Percentiles rank a stretch among this genome's conserved stretches.
Conservation (phyloP, 192 early-diverging fungal genomes). For the Entomortierella parvispora region DNA sequence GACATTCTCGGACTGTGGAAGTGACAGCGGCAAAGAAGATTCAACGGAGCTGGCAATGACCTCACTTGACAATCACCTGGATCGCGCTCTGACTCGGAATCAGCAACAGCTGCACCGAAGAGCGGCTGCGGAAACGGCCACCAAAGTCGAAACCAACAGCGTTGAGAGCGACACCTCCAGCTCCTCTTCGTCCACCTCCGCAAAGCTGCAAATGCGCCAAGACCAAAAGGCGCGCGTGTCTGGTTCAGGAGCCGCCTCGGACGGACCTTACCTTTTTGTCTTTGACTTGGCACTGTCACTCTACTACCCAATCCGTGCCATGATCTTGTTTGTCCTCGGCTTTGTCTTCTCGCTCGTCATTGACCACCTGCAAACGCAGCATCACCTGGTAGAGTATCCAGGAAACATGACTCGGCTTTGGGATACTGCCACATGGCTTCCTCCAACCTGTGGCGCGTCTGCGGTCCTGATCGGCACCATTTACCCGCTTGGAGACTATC, state of each 20-base stretch:
- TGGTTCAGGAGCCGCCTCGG: background rate
- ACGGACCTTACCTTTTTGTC: constrained; percentile 43
- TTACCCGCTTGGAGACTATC: constrained; percentile 67
- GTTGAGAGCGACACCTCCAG: too few relatives aligned
- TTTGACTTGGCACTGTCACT: constrained; percentile 44
- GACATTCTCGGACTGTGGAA: too few relatives aligned
- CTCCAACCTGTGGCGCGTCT: constrained; percentile 67
- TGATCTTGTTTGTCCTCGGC: constrained; percentile 70
- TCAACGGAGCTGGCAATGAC: too few relatives aligned
- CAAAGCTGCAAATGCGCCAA: background rate
- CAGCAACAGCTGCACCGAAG: background rate
- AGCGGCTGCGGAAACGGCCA: too few relatives aligned
- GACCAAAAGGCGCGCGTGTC: background rate
- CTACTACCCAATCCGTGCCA: constrained; percentile 60
- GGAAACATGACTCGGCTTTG: constrained; percentile 49
- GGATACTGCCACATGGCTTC: constrained; percentile 69
- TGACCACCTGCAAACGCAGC: constrained; percentile 69
- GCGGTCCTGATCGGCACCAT: constrained; percentile 68
- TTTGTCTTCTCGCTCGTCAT: constrained; percentile 71
- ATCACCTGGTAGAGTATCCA: constrained; percentile 65
- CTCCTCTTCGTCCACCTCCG: background rate
- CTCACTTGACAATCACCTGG: background rate
- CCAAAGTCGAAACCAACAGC: too few relatives aligned
- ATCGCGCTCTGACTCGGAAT: background rate
- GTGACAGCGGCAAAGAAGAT: too few relatives aligned